Conservation (phyloP, 805 yeast genomes). For the Ogataea minuta region DNA sequence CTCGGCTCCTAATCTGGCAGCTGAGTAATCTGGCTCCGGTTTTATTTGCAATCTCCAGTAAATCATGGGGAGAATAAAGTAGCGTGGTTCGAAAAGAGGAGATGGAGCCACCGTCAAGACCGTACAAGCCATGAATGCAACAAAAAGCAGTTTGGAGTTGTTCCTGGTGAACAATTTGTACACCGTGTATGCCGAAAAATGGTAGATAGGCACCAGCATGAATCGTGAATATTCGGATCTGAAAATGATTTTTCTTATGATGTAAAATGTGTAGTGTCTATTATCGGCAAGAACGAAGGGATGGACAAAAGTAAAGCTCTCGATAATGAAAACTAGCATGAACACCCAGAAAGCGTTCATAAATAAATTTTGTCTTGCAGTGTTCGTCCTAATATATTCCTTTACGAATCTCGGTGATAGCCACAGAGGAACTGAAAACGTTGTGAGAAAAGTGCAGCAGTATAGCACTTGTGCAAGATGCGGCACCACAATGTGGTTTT, state of each 20-base stretch:
- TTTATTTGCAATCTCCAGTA: slow-evolving; percentile 64
- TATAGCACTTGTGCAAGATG: slow-evolving; percentile 84
- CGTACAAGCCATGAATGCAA: slow-evolving; percentile 52
- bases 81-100: slow-evolving; percentile 92
- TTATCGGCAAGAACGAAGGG: slow-evolving; percentile 93
- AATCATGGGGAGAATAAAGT: slow-evolving; percentile 78
- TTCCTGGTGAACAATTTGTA: slow-evolving; percentile 20
- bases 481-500: slow-evolving; percentile 68
- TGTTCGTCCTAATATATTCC: slow-evolving; percentile 38
- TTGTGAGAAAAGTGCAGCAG: slow-evolving; percentile 58
- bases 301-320: slow-evolving; percentile 70
- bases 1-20: slow-evolving; percentile 49
- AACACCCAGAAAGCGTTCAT: slow-evolving; percentile 26
- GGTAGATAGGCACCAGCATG: slow-evolving; percentile 66
- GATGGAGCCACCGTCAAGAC: slow-evolving; percentile 74
- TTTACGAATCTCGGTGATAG: slow-evolving; percentile 41
- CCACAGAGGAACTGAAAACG: slow-evolving; percentile 80
- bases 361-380: slow-evolving; percentile 19
- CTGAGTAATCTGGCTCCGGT: slow-evolving; percentile 36
- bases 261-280: slow-evolving; percentile 87
- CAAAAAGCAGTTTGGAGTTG: slow-evolving; percentile 38
- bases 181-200: slow-evolving; percentile 42
- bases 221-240: slow-evolving; percentile 45
- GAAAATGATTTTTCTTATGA: slow-evolving; percentile 66
- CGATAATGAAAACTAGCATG: slow-evolving; percentile 45